These are phyloP conservation scores for Trametes gibbosa DNA, from an alignment of 768 basidiomycete genomes.

Conservation along the genomic window DNA sequence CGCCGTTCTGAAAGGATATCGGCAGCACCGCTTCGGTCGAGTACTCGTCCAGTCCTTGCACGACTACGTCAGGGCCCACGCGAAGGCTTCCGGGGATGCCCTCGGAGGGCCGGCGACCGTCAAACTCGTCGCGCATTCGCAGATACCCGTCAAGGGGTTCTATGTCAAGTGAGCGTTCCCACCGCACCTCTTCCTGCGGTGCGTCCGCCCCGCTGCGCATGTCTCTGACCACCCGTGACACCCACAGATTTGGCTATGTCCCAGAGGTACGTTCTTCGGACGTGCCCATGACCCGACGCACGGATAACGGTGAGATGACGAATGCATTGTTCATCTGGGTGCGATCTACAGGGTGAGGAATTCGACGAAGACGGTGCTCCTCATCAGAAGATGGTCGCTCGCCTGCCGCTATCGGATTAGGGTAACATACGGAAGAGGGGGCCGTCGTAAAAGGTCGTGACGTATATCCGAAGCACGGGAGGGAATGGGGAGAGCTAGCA, in stretches of 20 bases:
- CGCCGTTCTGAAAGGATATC: constrained; percentile 64
- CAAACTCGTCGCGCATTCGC: constrained; percentile 63
- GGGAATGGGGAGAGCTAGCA: constrained; percentile 33
- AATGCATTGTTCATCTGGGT: constrained; percentile 9
- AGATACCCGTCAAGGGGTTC: constrained; percentile 68
- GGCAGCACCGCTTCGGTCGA: constrained; percentile 61
- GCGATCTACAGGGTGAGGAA: constrained; percentile 52
- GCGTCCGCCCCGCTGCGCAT: constrained; percentile 11
- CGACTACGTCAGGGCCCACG: constrained; percentile 52
- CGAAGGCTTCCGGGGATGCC: constrained; percentile 23
- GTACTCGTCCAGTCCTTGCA: constrained; percentile 64
- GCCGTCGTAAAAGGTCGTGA: constrained; percentile 31
- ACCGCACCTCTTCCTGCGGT: constrained; percentile 9
- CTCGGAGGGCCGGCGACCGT: constrained; percentile 27
- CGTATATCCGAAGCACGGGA: constrained; percentile 19
- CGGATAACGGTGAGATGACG: constrained; percentile 8
- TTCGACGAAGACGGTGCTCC: constrained; percentile 85
- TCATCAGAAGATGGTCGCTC: constrained; percentile 78
- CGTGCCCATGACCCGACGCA: constrained; percentile 12
- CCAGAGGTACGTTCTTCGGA: constrained; percentile 49
- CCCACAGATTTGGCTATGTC: constrained; percentile 63
- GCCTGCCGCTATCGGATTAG: constrained; percentile 41
- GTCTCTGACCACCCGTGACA: constrained; percentile 25
- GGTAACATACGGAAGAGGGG: constrained; percentile 29
- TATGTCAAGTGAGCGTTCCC: constrained; percentile 64